Evolutionary conservation across 139 green algal species (phyloP).

Genomic region (Spirogloea muscicola): DNA sequence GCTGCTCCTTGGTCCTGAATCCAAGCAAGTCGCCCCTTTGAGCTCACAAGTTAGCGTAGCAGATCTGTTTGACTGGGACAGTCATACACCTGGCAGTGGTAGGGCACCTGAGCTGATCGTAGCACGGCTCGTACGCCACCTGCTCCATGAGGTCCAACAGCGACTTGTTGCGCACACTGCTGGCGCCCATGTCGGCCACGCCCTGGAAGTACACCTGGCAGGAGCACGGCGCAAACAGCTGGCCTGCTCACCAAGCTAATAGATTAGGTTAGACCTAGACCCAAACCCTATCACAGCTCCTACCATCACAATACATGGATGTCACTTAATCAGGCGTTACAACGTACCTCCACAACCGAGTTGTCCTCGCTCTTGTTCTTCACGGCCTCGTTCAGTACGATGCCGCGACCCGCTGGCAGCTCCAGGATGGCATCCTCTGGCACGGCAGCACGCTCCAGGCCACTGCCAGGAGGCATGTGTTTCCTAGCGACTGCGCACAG

Average conservation of each 20-base stretch:
- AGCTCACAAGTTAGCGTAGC: no score
- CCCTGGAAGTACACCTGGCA: slow-evolving; percentile 40
- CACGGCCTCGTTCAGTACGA: slow-evolving; percentile 15
- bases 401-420: slow-evolving; percentile 52
- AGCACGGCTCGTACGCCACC: slow-evolving; percentile 38
- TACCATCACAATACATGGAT: no score
- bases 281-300: no score
- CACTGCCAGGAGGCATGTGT: background rate
- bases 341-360: slow-evolving; percentile 68
- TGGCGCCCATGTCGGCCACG: background rate
- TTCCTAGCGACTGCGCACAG: slow-evolving; percentile 11
- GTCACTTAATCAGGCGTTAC: no score
- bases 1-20: slow-evolving; percentile 85
- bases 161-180: slow-evolving; percentile 37
- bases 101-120: slow-evolving; percentile 33
- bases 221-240: no score
- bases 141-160: slow-evolving; percentile 71
- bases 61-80: no score
- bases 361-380: slow-evolving; percentile 83
- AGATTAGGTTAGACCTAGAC: no score
- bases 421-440: slow-evolving; percentile 49
- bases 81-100: no score
- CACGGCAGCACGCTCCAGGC: background rate
- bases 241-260: no score
- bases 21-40: no score